Evolutionary conservation across 345 rosid species (phyloP), one percentile per base, ranked within the genome.

Genomic region (Linum usitatissimum): DNA sequence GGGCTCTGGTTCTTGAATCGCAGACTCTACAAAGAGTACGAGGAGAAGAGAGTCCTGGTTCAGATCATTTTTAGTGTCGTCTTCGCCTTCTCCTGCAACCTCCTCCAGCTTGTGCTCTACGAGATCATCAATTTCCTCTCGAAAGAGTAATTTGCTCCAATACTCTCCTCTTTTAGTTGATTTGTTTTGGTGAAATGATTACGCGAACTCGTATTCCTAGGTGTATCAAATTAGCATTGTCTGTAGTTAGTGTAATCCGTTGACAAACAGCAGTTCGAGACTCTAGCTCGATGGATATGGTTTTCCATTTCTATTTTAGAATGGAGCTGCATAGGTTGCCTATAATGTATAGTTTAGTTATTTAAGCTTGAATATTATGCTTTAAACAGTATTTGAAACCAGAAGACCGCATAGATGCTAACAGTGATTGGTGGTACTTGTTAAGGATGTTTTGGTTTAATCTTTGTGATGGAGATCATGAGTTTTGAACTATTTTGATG

Each of bases 11-110:
- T 92, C 78, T 70, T 92, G 49, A 92, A 85, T 70, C 79, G 85
- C 10, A 73, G 95, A 10, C 82, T 92, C 1, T 92, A 92, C 80
- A 92, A 92, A 64, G 98, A 92, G 74, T 92, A 92, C 74, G 98
- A 92, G 70, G 95, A 92, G 82, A 92, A 89, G 75, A 74, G 98
- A 64, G 93, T 75, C 2, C 67, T 87, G 74, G 95, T 92, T 55
- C 98, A 92, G 82, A 84, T 92, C 80, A 81, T 92, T 62, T 92
- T 92, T 87, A 89, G 96, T 54, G 77, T 86, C 72, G 97, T 92
- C 30, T 92, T 89, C 68, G 90, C 98, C 55, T 89, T 92, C 80
- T 92, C 96, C 62, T 87, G 98, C 75, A 92, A 87, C 62, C 88
- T 92, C 6, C 84, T 89, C 61, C 98, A 92, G 81, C 98, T 92